Conservation (phyloP, 257 asterid genomes). For the Solanum infundibuliforme region DNA sequence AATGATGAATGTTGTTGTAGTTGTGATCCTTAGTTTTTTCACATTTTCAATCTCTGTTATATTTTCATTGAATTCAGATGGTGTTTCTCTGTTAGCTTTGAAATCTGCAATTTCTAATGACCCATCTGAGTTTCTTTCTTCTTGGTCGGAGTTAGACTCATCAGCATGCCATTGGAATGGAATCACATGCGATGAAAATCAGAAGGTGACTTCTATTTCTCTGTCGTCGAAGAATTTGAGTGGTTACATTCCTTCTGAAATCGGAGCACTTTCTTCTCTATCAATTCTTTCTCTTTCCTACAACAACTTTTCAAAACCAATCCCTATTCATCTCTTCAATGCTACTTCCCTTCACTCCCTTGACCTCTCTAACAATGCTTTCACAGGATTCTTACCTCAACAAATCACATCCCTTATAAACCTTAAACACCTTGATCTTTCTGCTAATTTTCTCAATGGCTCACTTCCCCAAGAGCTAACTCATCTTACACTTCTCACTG, state of each 20-base stretch:
- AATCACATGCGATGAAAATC: slow-evolving; percentile 52
- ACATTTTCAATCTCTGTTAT: slow-evolving; percentile 22
- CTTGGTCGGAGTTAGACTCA: slow-evolving; percentile 60
- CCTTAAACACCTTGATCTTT: slow-evolving; percentile 64
- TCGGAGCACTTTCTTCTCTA: slow-evolving; percentile 66
- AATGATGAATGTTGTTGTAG: not conserved
- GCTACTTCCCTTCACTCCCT: slow-evolving; percentile 33
- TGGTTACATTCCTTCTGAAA: slow-evolving; percentile 87
- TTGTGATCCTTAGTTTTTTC: slow-evolving; percentile 26
- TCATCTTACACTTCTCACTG: slow-evolving; percentile 43
- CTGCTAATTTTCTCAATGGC: slow-evolving; percentile 65
- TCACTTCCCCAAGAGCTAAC: slow-evolving; percentile 47
- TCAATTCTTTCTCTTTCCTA: slow-evolving; percentile 20
- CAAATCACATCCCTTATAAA: slow-evolving; percentile 42
- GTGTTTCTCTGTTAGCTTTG: slow-evolving; percentile 78
- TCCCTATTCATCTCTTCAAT: slow-evolving; percentile 32
- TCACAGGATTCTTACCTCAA: slow-evolving; percentile 66
- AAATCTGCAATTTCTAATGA: slow-evolving; percentile 68
- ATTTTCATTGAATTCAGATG: slow-evolving; percentile 58
- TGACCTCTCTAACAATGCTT: slow-evolving; percentile 60
- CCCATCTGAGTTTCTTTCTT: slow-evolving; percentile 49
- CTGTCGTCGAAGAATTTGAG: slow-evolving; percentile 54
- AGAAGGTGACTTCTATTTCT: slow-evolving; percentile 46
- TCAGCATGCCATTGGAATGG: slow-evolving; percentile 87
- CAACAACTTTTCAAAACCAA: slow-evolving; percentile 30